Conservation (phyloP, 352 stramenopile genomes). For the Globisporangium alternatum region DNA sequence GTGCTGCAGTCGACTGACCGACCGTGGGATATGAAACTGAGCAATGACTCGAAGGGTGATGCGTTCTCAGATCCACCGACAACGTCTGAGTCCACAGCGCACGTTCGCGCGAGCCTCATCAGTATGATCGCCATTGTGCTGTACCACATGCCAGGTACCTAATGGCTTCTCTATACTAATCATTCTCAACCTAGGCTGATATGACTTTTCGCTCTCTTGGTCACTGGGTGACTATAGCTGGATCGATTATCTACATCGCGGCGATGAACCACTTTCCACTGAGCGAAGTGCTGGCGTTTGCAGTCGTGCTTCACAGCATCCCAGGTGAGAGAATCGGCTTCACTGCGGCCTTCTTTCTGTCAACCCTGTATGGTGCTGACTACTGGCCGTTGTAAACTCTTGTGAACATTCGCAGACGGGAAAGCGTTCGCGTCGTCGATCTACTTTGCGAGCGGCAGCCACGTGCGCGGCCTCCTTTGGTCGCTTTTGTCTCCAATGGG, state of each 20-base stretch:
- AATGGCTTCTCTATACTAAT: background rate
- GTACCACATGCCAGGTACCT: slow-evolving; percentile 4
- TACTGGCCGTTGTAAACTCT: too few species aligned
- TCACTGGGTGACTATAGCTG: background rate
- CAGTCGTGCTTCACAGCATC: slow-evolving; percentile 3
- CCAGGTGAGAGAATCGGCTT: background rate
- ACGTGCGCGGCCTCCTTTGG: background rate
- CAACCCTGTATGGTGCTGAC: too few species aligned
- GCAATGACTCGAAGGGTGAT: background rate
- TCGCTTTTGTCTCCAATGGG: background rate
- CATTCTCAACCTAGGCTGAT: background rate
- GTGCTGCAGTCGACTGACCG: slow-evolving; percentile 4
- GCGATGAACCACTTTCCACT: background rate
- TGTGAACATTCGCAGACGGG: background rate
- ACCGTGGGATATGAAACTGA: background rate
- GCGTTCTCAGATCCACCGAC: background rate
- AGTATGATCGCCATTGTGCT: background rate
- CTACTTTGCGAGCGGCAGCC: slow-evolving; percentile 7
- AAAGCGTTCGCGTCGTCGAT: slow-evolving; percentile 1
- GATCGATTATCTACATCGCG: slow-evolving; percentile 1
- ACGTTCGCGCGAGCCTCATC: slow-evolving; percentile 1
- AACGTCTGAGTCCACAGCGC: background rate
- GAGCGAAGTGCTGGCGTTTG: slow-evolving; percentile 3
- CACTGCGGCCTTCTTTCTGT: background rate
- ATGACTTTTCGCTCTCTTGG: too few species aligned